Base-by-base conservation (phyloP, 495 filamentous ascomycete species). In the Penicillium paxilli region DNA sequence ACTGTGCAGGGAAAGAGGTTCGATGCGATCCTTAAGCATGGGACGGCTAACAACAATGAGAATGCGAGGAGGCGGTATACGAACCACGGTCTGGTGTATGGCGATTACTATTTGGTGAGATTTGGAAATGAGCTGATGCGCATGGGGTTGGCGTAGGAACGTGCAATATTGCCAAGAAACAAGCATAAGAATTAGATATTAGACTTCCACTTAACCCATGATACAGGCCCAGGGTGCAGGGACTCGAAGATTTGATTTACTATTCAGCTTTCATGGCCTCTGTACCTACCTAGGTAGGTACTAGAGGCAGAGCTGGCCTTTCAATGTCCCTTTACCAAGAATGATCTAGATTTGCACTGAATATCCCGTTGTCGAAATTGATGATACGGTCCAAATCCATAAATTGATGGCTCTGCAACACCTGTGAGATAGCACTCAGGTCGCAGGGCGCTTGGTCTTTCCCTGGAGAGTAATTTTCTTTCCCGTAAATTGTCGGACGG, bases 11-110 rank as follows among this genome's bases (percentile, higher is more conserved):
- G 30, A 32, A 55, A 6, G 40, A 25, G 5, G n/a, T 54, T 47
- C 10, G 65, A 68, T 24, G 55, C 63, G 4, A 66, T 69, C 9
- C 26, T 69, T 6, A 42, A 44, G 7, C 52, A 69, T 10, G 73
- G 70, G 2, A 78, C 75, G 0, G 66, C 69, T 14, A 71, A 77
- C 49, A 74, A 78, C 35, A 73, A 77, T 38, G 63, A 71, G 17
- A 56, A 57, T 19, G 60, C 63, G 21, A 56, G 60, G 4, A 63
- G 69, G 17, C 23, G 54, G 1, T 72, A 71, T 47, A 58, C 70
- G 12, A 63, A 75, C 49, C 71, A 73, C 45, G 76, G 74, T 17
- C 55, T 80, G 9, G 76, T 78, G 3, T 80, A 80, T 62, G 76
- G 69, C 0, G 75, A 77, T 51, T 80, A 78, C 62, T 80, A 77